Percentiles rank a stretch among this genome's conserved stretches.
These are phyloP conservation scores for Hydnum rufescens DNA, from an alignment of 768 basidiomycete species.

Conservation along the genomic window DNA sequence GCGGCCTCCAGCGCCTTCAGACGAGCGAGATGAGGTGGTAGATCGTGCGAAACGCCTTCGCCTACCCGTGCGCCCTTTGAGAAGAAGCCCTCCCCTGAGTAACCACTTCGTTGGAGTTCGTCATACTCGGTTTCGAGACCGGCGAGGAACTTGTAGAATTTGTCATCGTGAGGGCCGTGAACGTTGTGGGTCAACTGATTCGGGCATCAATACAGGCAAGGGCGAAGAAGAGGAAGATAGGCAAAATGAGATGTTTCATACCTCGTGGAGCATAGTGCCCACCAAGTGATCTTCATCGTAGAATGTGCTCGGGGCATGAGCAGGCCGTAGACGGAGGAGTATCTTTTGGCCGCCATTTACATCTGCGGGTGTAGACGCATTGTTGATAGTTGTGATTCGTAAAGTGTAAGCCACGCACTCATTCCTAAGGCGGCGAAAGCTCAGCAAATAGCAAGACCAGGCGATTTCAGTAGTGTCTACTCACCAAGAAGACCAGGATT, in stretches of 20 bases:
- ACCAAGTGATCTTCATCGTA: slow-evolving; percentile 57
- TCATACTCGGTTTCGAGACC: slow-evolving; percentile 74
- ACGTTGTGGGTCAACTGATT: slow-evolving; percentile 68
- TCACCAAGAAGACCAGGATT: slow-evolving; percentile 51
- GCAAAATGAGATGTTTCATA: slow-evolving; percentile 16
- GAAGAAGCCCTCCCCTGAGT: slow-evolving; percentile 82
- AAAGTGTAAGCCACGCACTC: background rate
- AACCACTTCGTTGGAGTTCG: slow-evolving; percentile 56
- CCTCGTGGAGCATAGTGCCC: slow-evolving; percentile 81
- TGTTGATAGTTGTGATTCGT: too few species aligned
- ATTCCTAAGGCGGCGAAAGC: background rate
- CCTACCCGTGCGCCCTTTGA: slow-evolving; percentile 54
- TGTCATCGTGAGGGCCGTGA: slow-evolving; percentile 77
- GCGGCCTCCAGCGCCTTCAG: slow-evolving; percentile 59
- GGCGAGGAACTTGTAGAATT: slow-evolving; percentile 53
- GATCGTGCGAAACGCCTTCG: slow-evolving; percentile 40
- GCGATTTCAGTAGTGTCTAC: slow-evolving; percentile 12
- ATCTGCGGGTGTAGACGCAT: slow-evolving; percentile 27
- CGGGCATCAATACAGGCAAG: slow-evolving; percentile 1
- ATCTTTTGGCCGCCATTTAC: slow-evolving; percentile 69
- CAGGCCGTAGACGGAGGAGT: slow-evolving; percentile 57
- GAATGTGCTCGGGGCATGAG: slow-evolving; percentile 47
- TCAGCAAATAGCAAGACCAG: background rate
- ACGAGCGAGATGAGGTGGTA: slow-evolving; percentile 44
- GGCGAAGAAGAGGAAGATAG: background rate